A percentile compares a stretch with the other conserved stretches of the same genome.
Conservation (phyloP, 1,284 basidiomycete species). For the Ganoderma leucocontextum region DNA sequence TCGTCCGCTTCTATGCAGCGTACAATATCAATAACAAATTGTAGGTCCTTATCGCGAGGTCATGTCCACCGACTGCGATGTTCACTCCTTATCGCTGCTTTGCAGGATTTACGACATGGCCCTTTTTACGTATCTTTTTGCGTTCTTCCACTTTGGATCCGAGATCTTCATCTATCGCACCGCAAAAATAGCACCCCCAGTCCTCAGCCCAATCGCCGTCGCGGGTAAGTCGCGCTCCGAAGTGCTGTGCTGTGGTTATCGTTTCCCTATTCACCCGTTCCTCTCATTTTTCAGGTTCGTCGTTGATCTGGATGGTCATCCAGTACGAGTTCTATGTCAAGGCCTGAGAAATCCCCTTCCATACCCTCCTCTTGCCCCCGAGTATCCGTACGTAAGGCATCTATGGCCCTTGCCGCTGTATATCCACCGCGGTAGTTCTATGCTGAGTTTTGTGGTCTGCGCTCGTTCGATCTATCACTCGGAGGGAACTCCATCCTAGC, state of each 20-base stretch:
- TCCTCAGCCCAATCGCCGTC: conserved; percentile 85
- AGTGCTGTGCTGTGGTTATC: conserved; percentile 10
- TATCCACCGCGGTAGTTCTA: neutral
- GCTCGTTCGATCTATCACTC: neutral
- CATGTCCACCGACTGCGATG: conserved; percentile 14
- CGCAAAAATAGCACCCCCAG: conserved; percentile 69
- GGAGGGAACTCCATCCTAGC: neutral
- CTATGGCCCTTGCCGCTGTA: neutral
- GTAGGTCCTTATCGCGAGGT: conserved; percentile 55
- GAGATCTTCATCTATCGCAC: conserved; percentile 89
- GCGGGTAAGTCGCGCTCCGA: conserved; percentile 70
- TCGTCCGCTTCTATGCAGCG: conserved; percentile 85
- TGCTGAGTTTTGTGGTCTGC: neutral
- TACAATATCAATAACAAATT: conserved; percentile 84
- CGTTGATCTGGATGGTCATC: conserved; percentile 83
- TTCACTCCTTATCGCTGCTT: conserved; percentile 1
- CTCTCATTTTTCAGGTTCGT: conserved; percentile 55
- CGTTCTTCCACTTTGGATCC: conserved; percentile 88
- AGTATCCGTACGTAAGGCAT: neutral
- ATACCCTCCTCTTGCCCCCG: neutral
- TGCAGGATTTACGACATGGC: conserved; percentile 90
- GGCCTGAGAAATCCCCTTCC: conserved; percentile 37
- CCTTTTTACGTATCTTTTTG: conserved; percentile 88
- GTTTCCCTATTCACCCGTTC: conserved; percentile 8
- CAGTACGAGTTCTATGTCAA: conserved; percentile 79